Evolutionary conservation across 345 rosid species (phyloP), one percentile per base, ranked within the genome.

Genomic region (Eucalyptus paniculata): DNA sequence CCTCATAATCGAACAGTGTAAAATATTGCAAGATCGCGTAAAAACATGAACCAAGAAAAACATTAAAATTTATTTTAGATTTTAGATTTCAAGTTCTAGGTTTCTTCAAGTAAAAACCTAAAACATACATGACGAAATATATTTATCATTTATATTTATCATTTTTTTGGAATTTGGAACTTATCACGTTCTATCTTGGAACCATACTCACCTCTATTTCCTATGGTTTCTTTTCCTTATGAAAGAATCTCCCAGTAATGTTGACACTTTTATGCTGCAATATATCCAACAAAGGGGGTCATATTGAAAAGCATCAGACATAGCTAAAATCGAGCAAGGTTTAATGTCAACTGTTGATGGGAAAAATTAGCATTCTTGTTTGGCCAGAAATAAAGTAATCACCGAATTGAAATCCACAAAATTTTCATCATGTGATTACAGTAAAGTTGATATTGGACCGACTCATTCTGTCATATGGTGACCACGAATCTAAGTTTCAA

Each of bases 71-170:
- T 53, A 53, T 19, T 53, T 53, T 8, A 53, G 0, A 2, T 19
- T 7, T 1, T 50, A 50, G 51, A 50, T 50, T 50, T 15, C 0
- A 53, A 1, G 5, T 21, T 53, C 1, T 4, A 53, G 1, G 0
- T 53, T 53, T 4, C 26, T 53, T 2, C 0, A 19, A 53, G 0
- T 53, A 53, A 8, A 19, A 53, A 7, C 8, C 0, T 21, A 9
- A 4, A 53, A 21, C 5, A 0, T 53, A 53, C 24, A 2, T 0
- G 1, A 8, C 0, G 24, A 53, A 53, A 53, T 4, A 53, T 0
- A 53, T 53, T 53, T 1, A 2, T 53, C 2, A 19, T 53, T 19
- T 53, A 53, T 0, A 53, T 53, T 53, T 1, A 2, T 53, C 2
- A 19, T 53, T 19, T 53, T 53, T 19, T 53, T 53, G 8, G 4